A percentile compares a stretch with the other conserved stretches of the same genome.
phyloP scores from a whole-genome alignment of 2,329 filamentous ascomycete genomes.

The Xylariaceae sp. region DNA sequence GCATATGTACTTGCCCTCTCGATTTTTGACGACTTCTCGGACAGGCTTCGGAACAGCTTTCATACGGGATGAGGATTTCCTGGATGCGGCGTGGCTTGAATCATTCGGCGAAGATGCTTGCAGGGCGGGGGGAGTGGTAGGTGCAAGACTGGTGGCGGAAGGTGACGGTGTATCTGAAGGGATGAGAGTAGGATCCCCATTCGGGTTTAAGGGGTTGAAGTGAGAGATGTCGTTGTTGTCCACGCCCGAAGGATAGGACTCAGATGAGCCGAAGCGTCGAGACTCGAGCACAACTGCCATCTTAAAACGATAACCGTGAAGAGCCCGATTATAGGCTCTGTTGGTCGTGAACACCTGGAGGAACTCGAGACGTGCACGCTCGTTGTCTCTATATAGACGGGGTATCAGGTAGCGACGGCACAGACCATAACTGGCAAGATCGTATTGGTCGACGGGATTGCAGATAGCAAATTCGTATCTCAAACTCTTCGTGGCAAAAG shows the following conservation, averaged over 20 bases:
- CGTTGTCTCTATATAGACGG: conserved; percentile 19
- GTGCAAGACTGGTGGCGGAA: conserved; percentile 10
- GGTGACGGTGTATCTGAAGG: conserved; percentile 14
- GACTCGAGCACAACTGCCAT: conserved; percentile 53
- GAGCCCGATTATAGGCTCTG: conserved; percentile 21
- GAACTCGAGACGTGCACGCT: conserved; percentile 39
- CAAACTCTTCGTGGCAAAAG: conserved; percentile 15
- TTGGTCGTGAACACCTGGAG: conserved; percentile 34
- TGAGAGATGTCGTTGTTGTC: conserved; percentile 40
- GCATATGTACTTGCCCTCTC: conserved; percentile 74
- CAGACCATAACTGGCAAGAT: conserved; percentile 3
- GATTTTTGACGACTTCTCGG: conserved; percentile 56
- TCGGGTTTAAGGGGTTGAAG: conserved; percentile 35
- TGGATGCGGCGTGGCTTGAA: conserved; percentile 1
- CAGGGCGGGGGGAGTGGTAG: conserved; percentile 15
- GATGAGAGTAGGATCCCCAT: conserved; percentile 31
- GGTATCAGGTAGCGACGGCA: conserved; percentile 26
- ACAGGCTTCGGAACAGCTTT: conserved; percentile 58
- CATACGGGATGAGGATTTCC: conserved; percentile 32
- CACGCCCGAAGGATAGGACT: conserved; percentile 42
- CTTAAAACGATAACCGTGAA: conserved; percentile 23
- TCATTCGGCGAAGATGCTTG: conserved; percentile 5
- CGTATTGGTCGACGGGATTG: conserved; percentile 4
- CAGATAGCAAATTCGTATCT: conserved; percentile 12
- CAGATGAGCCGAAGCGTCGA: conserved; percentile 43